Evolutionary conservation across 2,329 filamentous ascomycete genomes (phyloP).

Genomic region (Cadophora luteo-olivacea): DNA sequence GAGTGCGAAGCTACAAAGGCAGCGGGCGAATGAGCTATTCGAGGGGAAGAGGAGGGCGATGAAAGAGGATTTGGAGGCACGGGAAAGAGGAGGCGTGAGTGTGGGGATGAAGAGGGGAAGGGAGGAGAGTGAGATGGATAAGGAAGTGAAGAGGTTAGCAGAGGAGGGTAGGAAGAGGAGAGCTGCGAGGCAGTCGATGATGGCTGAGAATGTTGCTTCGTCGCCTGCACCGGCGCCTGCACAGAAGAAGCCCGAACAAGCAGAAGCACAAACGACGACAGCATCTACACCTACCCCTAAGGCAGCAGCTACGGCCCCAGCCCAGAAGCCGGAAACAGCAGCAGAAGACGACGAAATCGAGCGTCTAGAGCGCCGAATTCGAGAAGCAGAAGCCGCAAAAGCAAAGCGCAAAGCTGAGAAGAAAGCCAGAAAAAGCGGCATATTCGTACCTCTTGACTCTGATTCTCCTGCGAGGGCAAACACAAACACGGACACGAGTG

Average conservation of each 20-base stretch:
- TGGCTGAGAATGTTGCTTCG: constrained; percentile 40
- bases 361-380: constrained; percentile 52
- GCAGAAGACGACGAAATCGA: constrained; percentile 50
- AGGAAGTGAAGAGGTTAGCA: constrained; percentile 58
- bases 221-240: constrained; percentile 31
- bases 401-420: constrained; percentile 45
- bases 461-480: constrained; percentile 32
- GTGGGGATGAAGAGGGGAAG: constrained; percentile 65
- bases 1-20: constrained; percentile 72
- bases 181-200: constrained; percentile 54
- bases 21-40: constrained; percentile 75
- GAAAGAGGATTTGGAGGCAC: constrained; percentile 84
- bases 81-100: constrained; percentile 63
- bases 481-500: neutral
- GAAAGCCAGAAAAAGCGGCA: constrained; percentile 48
- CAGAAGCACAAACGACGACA: constrained; percentile 1
- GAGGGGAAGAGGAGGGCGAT: constrained; percentile 75
- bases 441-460: constrained; percentile 39
- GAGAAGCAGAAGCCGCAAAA: constrained; percentile 50
- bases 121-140: constrained; percentile 55
- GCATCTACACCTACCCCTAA: constrained; percentile 17
- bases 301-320: neutral
- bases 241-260: constrained; percentile 24
- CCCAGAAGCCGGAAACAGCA: constrained; percentile 32
- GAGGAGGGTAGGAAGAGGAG: constrained; percentile 58